Evolutionary conservation across 2,329 filamentous ascomycete genomes (phyloP).

Genomic region (Diaporthe sp.): DNA sequence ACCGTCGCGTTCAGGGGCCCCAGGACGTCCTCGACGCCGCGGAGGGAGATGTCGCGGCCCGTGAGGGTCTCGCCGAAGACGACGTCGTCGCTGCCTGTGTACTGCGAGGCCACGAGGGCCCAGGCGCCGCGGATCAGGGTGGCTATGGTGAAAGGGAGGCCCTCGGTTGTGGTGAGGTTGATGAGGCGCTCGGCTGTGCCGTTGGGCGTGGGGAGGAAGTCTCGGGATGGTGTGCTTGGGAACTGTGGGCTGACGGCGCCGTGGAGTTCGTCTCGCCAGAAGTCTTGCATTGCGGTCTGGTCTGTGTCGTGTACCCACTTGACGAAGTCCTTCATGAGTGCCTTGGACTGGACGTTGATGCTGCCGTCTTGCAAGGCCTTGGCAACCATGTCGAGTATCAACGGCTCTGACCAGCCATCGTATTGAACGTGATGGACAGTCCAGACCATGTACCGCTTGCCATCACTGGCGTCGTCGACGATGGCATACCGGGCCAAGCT

Average conservation of each 20-base stretch:
- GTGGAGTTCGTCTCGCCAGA: constrained; percentile 60
- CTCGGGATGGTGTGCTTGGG: constrained; percentile 60
- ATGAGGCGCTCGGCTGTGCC: constrained; percentile 46
- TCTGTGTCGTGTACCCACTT: constrained; percentile 57
- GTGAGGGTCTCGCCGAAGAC: constrained; percentile 72
- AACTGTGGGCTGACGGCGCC: constrained; percentile 62
- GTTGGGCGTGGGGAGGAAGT: constrained; percentile 58
- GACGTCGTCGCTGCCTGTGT: constrained; percentile 65
- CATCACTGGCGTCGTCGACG: constrained; percentile 40
- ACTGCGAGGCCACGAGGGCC: constrained; percentile 66
- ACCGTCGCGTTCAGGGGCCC: constrained; percentile 62
- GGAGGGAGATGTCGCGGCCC: constrained; percentile 64
- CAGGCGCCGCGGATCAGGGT: constrained; percentile 61
- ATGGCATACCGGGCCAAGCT: constrained; percentile 53
- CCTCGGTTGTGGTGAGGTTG: constrained; percentile 41
- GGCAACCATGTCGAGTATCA: constrained; percentile 47
- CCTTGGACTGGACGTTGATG: constrained; percentile 37
- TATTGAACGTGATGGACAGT: constrained; percentile 55
- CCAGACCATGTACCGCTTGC: constrained; percentile 49
- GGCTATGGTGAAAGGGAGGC: constrained; percentile 38
- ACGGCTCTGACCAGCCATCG: constrained; percentile 50
- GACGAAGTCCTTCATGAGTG: constrained; percentile 46
- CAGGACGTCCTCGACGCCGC: constrained; percentile 65
- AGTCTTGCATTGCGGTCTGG: constrained; percentile 54
- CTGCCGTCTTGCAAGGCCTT: constrained; percentile 37